Evolutionary conservation across 768 basidiomycete genomes (phyloP).

Genomic region (Boletus vermiculosoides): DNA sequence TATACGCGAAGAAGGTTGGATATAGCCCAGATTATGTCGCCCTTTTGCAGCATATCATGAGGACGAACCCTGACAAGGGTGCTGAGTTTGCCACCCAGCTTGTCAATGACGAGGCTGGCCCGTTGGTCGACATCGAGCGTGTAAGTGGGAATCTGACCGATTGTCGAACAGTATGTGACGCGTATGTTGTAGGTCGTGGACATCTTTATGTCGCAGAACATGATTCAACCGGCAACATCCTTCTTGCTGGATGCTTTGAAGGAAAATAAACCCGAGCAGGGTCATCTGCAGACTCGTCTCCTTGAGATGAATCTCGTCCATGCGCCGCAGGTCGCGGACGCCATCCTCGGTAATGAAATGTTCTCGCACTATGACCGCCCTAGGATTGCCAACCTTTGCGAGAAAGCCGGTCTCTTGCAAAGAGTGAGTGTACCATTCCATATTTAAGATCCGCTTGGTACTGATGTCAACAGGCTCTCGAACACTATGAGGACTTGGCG

Average conservation of each 20-base stretch:
- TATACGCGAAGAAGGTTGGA: constrained; percentile 96
- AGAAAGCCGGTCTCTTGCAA: constrained; percentile 96
- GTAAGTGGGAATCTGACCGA: constrained; percentile 40
- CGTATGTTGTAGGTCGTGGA: constrained; percentile 73
- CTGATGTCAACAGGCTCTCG: constrained; percentile 71
- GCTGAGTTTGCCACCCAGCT: constrained; percentile 96
- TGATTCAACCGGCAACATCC: constrained; percentile 98
- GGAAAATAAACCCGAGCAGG: constrained; percentile 98
- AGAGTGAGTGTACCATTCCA: constrained; percentile 52
- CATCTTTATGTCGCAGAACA: constrained; percentile 99
- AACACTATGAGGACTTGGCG: constrained; percentile 97
- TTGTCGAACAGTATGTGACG: neutral
- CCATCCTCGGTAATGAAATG: constrained; percentile 98
- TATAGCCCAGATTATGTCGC: constrained; percentile 91
- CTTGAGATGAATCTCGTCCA: constrained; percentile 97
- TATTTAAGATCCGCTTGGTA: neutral
- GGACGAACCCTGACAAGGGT: constrained; percentile 95
- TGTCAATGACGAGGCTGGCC: constrained; percentile 89
- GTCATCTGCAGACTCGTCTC: constrained; percentile 90
- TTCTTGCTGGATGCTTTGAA: constrained; percentile 97
- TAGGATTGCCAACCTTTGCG: constrained; percentile 95
- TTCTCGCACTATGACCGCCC: constrained; percentile 96
- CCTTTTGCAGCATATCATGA: constrained; percentile 93
- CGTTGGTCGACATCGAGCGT: constrained; percentile 90
- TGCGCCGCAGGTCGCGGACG: constrained; percentile 98